phyloP scores from a whole-genome alignment of 2,329 filamentous ascomycete genomes.

The Tetracladium maxilliforme region DNA sequence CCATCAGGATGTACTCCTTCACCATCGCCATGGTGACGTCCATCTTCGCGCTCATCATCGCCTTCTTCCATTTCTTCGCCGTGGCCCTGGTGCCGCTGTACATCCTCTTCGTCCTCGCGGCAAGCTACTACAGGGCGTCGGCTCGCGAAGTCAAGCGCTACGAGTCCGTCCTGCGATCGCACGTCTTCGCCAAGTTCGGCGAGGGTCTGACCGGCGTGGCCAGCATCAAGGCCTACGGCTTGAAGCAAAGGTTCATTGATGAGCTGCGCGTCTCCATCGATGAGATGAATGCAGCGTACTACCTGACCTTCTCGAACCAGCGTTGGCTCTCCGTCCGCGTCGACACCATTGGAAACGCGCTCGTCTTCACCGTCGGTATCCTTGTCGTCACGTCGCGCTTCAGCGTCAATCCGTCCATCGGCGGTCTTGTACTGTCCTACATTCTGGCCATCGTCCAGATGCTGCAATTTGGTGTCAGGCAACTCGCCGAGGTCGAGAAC shows the following conservation, averaged over 20 bases:
- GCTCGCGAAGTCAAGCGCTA: constrained; percentile 91
- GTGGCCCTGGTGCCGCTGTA: constrained; percentile 56
- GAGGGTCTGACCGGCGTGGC: constrained; percentile 76
- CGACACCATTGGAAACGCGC: constrained; percentile 66
- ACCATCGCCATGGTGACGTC: constrained; percentile 70
- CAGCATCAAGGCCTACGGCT: constrained; percentile 78
- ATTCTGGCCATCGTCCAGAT: constrained; percentile 88
- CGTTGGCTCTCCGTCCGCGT: constrained; percentile 80
- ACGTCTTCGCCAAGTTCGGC: constrained; percentile 80
- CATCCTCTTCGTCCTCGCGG: constrained; percentile 65
- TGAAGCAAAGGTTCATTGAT: constrained; percentile 58
- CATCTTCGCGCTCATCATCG: constrained; percentile 81
- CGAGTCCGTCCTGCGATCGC: constrained; percentile 76
- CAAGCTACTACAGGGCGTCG: constrained; percentile 79
- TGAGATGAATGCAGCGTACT: constrained; percentile 89
- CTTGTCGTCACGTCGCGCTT: constrained; percentile 87
- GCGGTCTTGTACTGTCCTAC: constrained; percentile 80
- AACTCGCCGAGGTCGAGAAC: constrained; percentile 91
- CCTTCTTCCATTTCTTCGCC: constrained; percentile 75
- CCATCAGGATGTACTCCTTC: constrained; percentile 84
- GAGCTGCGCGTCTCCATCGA: constrained; percentile 65
- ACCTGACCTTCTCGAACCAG: constrained; percentile 89
- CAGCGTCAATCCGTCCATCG: constrained; percentile 68
- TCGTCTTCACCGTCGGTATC: constrained; percentile 82
- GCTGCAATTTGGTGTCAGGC: constrained; percentile 89